These are phyloP conservation scores for Eucalyptus curtisii DNA, from an alignment of 345 rosid genomes.

Conservation along the genomic window DNA sequence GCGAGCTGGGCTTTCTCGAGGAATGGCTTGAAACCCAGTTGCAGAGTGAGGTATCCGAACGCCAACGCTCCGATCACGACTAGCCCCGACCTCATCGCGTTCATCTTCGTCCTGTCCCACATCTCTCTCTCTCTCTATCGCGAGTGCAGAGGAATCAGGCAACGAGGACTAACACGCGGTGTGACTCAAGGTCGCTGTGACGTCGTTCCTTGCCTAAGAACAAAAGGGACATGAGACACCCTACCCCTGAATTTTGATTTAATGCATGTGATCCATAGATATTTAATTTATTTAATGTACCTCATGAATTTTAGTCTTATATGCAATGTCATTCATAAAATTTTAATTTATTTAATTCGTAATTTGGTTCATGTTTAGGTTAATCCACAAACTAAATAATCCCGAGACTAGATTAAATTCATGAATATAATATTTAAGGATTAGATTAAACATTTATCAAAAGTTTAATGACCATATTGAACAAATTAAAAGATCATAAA, in stretches of 20 bases:
- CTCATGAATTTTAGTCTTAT: fast-evolving
- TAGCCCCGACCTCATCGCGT: conserved; percentile 33
- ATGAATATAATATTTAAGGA: neutral
- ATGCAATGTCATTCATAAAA: fast-evolving
- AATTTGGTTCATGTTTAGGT: fast-evolving
- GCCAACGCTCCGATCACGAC: conserved; percentile 66
- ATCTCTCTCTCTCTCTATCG: neutral
- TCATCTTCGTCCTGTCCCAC: conserved; percentile 11
- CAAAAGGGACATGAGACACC: neutral
- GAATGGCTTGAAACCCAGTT: conserved; percentile 65
- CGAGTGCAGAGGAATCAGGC: neutral
- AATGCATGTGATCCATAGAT: no score
- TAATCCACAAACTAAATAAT: fast-evolving
- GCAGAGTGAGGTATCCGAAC: conserved; percentile 53
- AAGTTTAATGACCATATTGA: fast-evolving
- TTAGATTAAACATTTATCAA: no score
- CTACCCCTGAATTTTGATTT: no score
- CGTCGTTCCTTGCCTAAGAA: neutral
- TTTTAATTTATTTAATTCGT: no score
- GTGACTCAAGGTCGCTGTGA: fast-evolving
- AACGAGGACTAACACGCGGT: neutral
- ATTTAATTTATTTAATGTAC: fast-evolving
- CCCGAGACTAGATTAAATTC: fast-evolving
- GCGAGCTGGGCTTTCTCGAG: conserved; percentile 32
- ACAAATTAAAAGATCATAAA: fast-evolving